A percentile compares a stretch with the other conserved stretches of the same genome.
These are phyloP conservation scores for Kokia cookei DNA, from an alignment of 441 rosid species.

Conservation along the genomic window DNA sequence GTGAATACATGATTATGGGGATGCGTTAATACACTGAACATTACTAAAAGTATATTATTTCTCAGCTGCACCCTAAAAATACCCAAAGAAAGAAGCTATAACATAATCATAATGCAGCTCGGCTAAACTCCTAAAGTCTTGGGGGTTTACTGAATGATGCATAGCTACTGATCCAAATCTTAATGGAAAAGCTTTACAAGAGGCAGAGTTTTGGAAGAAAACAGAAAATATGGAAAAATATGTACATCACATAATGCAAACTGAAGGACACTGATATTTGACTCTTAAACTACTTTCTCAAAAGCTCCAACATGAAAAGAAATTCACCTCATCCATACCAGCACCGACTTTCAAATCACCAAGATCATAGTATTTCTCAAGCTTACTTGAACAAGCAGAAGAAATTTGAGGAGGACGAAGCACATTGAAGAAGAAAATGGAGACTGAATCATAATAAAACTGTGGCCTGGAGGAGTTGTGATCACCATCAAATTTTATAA, in stretches of 20 bases:
- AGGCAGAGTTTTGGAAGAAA: background rate
- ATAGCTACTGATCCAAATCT: background rate
- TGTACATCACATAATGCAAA: background rate
- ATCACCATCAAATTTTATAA: constrained; percentile 91
- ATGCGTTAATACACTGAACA: background rate
- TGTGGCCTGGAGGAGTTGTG: constrained; percentile 95
- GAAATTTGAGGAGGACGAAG: constrained; percentile 78
- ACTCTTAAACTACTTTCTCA: constrained; percentile 1
- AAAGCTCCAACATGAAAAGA: constrained; percentile 10
- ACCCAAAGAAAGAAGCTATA: background rate
- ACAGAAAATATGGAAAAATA: background rate
- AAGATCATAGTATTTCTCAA: constrained; percentile 73
- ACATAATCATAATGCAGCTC: background rate
- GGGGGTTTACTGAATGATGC: background rate
- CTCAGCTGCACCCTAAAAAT: background rate
- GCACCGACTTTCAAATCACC: constrained; percentile 51
- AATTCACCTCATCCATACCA: constrained; percentile 76
- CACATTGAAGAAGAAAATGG: constrained; percentile 84
- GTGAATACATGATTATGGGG: background rate
- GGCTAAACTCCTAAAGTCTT: background rate
- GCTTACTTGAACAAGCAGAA: constrained; percentile 46
- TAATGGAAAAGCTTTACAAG: background rate
- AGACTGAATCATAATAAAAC: constrained; percentile 83
- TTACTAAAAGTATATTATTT: background rate
- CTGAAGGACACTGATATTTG: background rate